phyloP scores from a whole-genome alignment of 2,329 filamentous ascomycete species.

The Neurospora crassa region DNA sequence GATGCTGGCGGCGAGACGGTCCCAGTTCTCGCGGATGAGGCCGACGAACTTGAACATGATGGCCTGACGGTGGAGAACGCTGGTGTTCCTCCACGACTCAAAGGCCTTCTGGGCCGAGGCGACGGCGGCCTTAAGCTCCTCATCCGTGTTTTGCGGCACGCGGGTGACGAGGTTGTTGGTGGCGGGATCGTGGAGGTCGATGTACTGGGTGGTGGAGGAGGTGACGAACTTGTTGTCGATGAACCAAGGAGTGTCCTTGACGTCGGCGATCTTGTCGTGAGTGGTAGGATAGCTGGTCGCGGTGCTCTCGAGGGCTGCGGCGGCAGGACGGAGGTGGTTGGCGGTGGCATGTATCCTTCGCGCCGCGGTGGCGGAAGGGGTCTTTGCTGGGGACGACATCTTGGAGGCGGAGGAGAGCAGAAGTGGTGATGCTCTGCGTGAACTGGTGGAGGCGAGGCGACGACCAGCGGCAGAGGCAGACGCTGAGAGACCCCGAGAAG shows the following conservation, averaged over 20 bases:
- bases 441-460: conserved; percentile 15
- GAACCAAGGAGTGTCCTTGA: conserved; percentile 70
- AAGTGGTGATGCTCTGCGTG: conserved; percentile 12
- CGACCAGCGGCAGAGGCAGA: conserved; percentile 25
- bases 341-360: conserved; percentile 49
- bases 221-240: conserved; percentile 68
- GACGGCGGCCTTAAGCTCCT: conserved; percentile 65
- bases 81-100: conserved; percentile 61
- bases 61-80: conserved; percentile 65
- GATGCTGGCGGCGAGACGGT: conserved; percentile 74
- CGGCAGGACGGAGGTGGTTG: conserved; percentile 42
- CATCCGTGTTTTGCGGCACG: conserved; percentile 72
- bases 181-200: conserved; percentile 72
- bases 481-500: conserved; percentile 28
- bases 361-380: conserved; percentile 29
- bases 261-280: conserved; percentile 60
- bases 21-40: conserved; percentile 76
- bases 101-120: conserved; percentile 70
- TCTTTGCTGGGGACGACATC: conserved; percentile 27
- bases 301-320: conserved; percentile 38
- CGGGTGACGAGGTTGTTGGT: conserved; percentile 80
- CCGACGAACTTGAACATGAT: conserved; percentile 82
- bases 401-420: conserved; percentile 11
- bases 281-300: conserved; percentile 56
- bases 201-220: conserved; percentile 61